Base-by-base conservation (phyloP, 2,329 filamentous ascomycete species). In the Colletotrichum salicis region DNA sequence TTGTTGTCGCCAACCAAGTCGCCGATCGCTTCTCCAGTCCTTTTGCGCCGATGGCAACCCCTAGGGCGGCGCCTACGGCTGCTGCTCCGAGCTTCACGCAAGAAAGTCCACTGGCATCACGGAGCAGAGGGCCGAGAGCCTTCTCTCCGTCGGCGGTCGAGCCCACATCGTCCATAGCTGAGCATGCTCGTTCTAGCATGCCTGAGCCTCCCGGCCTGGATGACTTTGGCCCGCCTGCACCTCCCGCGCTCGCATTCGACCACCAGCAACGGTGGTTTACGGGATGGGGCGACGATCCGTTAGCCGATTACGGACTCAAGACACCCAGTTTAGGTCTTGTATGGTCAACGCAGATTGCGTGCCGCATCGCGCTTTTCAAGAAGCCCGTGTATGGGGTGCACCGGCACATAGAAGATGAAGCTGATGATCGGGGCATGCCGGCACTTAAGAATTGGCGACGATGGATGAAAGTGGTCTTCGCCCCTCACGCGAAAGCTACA, bases 221-320 rank as follows among this genome's bases (percentile, higher is more conserved):
- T 3, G 79, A 80, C 56, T 69, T 76, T 11, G 78, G 77, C 3
- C 79, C 80, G 2, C 79, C 81, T 15, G 77, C 80, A 1, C 83
- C 83, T 0, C 81, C 87, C 13, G 89, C 91, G 0, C 86, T 98
- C 48, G 88, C 90, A 37, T 88, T 98, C 10, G 92, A 97, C 76
- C 93, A 98, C 81, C 96, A 98, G 82, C 94, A 98, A 80, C 89
- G 93, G 55, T 98, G 95, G 90, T 97, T 98, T 82, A 97, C 95
- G 4, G 95, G 96, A 74, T 98, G 96, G 96, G 95, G 96, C 27
- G 94, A 97, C 80, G 86, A 91, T 67, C 84, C 87, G 19, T 77
- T 82, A 31, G 80, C 83, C 24, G 78, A 82, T 13, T 80, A 84
- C 60, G 81, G 83, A 31, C 82, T 92, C 67, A 98, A 98, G 82